Evolutionary conservation across 306 rosid species (phyloP).

Genomic region (Gleditsia sinensis): DNA sequence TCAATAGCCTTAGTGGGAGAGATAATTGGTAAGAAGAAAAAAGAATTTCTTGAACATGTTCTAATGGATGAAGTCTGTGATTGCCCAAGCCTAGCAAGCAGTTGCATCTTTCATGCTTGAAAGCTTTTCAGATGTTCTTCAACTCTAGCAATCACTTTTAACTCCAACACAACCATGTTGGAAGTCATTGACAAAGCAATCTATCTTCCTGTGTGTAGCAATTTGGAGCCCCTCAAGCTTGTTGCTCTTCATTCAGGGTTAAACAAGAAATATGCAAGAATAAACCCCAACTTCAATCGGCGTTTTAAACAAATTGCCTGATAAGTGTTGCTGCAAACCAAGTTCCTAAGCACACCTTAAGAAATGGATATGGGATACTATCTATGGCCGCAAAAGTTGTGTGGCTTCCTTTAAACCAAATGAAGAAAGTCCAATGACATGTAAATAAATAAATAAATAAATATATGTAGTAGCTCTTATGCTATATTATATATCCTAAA

Average conservation of each 20-base stretch:
- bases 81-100: conserved; percentile 39
- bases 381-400: conserved; percentile 22
- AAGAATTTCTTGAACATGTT: conserved; percentile 43
- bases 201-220: conserved; percentile 41
- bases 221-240: not conserved
- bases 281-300: not conserved
- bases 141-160: conserved; percentile 41
- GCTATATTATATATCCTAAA: not conserved
- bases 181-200: conserved; percentile 48
- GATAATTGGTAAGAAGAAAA: conserved; percentile 29
- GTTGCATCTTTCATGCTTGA: conserved; percentile 48
- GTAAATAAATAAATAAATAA: not conserved
- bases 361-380: conserved; percentile 1
- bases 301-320: not conserved
- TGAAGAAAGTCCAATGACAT: not conserved
- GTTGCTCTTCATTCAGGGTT: conserved; percentile 20
- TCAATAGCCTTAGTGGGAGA: conserved; percentile 33
- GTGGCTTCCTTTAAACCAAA: conserved; percentile 18
- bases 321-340: conserved; percentile 3
- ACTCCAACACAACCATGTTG: conserved; percentile 45
- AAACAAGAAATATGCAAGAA: conserved; percentile 13
- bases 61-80: conserved; percentile 41
- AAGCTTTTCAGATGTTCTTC: conserved; percentile 56
- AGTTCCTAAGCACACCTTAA: not conserved
- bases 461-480: not conserved